A percentile compares a stretch with the other conserved stretches of the same genome.
These are phyloP conservation scores for Xylariaceae sp. DNA, from an alignment of 2,329 filamentous ascomycete genomes.

Conservation along the genomic window DNA sequence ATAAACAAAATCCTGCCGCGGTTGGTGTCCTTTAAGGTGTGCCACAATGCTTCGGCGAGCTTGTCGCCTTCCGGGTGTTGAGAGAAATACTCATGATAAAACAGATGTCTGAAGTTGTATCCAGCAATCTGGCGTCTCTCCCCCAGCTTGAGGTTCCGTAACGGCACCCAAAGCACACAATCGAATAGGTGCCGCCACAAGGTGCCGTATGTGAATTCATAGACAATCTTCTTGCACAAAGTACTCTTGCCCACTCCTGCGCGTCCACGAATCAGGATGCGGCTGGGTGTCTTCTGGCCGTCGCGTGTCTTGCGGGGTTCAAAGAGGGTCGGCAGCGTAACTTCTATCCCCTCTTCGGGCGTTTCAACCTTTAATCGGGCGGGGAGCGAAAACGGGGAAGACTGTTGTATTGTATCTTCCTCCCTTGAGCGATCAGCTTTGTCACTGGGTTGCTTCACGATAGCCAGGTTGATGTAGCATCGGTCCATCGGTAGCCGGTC, in stretches of 20 bases:
- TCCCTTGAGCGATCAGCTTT: background rate
- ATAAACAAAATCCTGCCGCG: conserved; percentile 41
- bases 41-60: background rate
- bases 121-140: background rate
- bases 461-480: conserved; percentile 21
- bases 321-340: conserved; percentile 2
- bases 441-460: background rate
- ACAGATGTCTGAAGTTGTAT: background rate
- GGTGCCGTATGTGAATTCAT: conserved; percentile 9
- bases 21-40: background rate
- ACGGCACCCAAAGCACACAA: conserved; percentile 13
- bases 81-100: conserved; percentile 2
- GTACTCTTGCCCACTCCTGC: conserved; percentile 22
- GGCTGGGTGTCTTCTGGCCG: background rate
- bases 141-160: conserved; percentile 6
- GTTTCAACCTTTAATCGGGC: background rate
- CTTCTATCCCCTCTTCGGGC: background rate
- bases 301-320: background rate
- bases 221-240: conserved; percentile 24
- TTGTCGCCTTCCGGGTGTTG: background rate
- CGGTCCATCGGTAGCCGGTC: conserved; percentile 7
- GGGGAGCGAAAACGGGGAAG: background rate
- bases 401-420: background rate
- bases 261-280: conserved; percentile 12
- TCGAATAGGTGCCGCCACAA: conserved; percentile 10